These are phyloP conservation scores for Ophiostoma triangulosporum DNA, from an alignment of 2,329 filamentous ascomycete species.

Conservation along the genomic window DNA sequence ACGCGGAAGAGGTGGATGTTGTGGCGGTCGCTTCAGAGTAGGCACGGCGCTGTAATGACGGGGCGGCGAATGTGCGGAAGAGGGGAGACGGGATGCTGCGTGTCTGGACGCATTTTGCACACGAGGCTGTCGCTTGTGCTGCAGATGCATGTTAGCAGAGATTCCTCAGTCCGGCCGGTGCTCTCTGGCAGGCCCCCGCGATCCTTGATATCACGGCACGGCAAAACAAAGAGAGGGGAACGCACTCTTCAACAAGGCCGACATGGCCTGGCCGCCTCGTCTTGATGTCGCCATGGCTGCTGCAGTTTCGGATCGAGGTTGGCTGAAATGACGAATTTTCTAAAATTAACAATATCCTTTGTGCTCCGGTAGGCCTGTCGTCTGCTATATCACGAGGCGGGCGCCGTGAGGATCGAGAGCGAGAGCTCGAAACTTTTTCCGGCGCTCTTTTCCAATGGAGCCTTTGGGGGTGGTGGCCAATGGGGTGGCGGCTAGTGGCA, in stretches of 20 bases:
- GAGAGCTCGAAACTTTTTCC: conserved; percentile 9
- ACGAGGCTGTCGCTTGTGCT: conserved; percentile 14
- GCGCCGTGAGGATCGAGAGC: neutral
- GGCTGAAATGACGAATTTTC: neutral
- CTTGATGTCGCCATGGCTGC: conserved; percentile 40
- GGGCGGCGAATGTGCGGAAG: neutral
- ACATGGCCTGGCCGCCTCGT: conserved; percentile 38
- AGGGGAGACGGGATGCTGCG: neutral
- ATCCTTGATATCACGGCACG: conserved; percentile 2
- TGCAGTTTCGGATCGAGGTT: neutral
- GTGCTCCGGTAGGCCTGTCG: neutral
- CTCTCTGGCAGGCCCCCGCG: neutral
- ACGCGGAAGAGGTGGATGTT: neutral
- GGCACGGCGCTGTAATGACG: conserved; percentile 2
- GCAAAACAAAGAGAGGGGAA: neutral
- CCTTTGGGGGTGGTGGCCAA: neutral
- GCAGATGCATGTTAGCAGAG: neutral
- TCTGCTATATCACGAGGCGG: neutral
- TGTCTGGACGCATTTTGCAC: conserved; percentile 21
- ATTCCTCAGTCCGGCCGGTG: neutral
- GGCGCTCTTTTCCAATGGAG: neutral
- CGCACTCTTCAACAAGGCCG: conserved; percentile 36
- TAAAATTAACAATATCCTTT: neutral
- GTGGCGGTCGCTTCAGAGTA: conserved; percentile 4
- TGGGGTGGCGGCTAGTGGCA: neutral